phyloP scores from a whole-genome alignment of 2,329 filamentous ascomycete genomes.

The Whalleya microplaca region DNA sequence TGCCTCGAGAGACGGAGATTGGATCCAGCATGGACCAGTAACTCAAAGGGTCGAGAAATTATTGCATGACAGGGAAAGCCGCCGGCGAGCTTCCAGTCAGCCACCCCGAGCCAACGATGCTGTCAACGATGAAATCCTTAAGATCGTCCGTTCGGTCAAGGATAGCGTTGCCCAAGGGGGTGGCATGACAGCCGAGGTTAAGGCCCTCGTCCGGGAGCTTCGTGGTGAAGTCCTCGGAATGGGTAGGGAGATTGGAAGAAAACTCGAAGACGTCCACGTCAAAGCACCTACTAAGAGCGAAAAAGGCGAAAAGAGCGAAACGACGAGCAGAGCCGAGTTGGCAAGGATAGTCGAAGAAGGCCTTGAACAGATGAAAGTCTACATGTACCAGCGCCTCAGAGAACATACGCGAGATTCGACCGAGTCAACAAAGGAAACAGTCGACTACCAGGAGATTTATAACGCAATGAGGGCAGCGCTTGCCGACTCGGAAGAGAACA shows the following conservation, averaged over 20 bases:
- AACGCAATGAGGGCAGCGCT: conserved; percentile 79
- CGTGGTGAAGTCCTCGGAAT: conserved; percentile 92
- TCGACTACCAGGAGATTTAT: conserved; percentile 86
- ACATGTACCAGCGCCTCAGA: conserved; percentile 78
- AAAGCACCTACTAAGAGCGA: conserved; percentile 46
- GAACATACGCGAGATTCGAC: conserved; percentile 74
- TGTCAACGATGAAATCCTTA: conserved; percentile 77
- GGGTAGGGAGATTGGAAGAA: conserved; percentile 86
- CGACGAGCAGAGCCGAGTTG: conserved; percentile 70
- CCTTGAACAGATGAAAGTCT: conserved; percentile 78
- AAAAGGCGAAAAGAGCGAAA: conserved; percentile 39
- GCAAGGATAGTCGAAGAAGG: conserved; percentile 78
- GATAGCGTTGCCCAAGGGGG: conserved; percentile 88
- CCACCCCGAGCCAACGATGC: conserved; percentile 55
- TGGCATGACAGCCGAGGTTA: conserved; percentile 88
- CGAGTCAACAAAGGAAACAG: conserved; percentile 61
- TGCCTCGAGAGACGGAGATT: conserved; percentile 40
- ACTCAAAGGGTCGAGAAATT: conserved; percentile 49
- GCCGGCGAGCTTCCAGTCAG: conserved; percentile 50
- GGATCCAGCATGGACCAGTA: conserved; percentile 40
- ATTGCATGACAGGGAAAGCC: conserved; percentile 46
- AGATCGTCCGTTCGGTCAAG: conserved; percentile 83
- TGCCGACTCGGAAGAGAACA: conserved; percentile 60
- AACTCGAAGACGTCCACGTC: conserved; percentile 71
- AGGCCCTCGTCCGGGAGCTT: conserved; percentile 85